A percentile compares a stretch with the other conserved stretches of the same genome.
phyloP scores from a whole-genome alignment of 2,329 filamentous ascomycete species.

The Aspergillus japonicus region DNA sequence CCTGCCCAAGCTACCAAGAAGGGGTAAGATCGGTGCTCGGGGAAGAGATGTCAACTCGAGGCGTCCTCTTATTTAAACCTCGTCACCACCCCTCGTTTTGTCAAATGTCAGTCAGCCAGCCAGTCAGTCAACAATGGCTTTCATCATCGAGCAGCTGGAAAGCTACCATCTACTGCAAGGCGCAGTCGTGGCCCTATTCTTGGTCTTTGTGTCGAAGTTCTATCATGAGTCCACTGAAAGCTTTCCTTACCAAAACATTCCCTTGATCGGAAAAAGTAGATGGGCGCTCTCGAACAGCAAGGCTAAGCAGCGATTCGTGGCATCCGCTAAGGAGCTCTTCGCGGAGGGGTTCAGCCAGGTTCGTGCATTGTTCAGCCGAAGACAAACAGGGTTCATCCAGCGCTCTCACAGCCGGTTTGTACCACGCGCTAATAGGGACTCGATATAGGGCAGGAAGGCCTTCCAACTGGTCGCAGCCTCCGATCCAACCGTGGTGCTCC shows the following conservation, averaged over 20 bases:
- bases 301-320: conserved; percentile 28
- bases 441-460: conserved; percentile 21
- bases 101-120: not conserved
- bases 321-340: conserved; percentile 25
- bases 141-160: conserved; percentile 24
- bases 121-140: conserved; percentile 20
- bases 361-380: not conserved
- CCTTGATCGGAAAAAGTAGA: conserved; percentile 28
- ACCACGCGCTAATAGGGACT: not conserved
- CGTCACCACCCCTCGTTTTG: not conserved
- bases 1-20: not conserved
- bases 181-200: conserved; percentile 19
- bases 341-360: conserved; percentile 31
- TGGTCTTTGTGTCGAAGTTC: conserved; percentile 22
- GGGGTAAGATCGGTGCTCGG: not conserved
- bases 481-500: conserved; percentile 28
- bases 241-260: conserved; percentile 28
- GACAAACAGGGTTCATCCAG: not conserved
- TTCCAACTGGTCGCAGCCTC: conserved; percentile 30
- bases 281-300: conserved; percentile 35
- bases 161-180: conserved; percentile 24
- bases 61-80: not conserved
- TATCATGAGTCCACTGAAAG: conserved; percentile 29
- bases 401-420: not conserved
- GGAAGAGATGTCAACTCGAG: not conserved